phyloP scores from a whole-genome alignment of 805 yeast species.

The Suhomyces vadensis region DNA sequence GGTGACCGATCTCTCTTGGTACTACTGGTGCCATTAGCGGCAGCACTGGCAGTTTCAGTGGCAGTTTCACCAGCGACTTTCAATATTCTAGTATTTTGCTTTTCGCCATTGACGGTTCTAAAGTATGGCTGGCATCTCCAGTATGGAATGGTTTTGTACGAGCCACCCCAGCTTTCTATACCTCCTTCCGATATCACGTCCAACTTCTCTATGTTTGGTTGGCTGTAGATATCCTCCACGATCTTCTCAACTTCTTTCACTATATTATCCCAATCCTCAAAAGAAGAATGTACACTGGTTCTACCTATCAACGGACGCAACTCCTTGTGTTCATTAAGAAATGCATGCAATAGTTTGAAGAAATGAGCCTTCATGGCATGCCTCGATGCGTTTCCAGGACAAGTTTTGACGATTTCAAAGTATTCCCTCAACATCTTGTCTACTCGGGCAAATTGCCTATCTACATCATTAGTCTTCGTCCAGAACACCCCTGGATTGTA shows the following conservation, averaged over 20 bases:
- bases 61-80: conserved; percentile 37
- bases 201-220: conserved; percentile 50
- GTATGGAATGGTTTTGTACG: conserved; percentile 79
- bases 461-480: conserved; percentile 50
- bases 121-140: conserved; percentile 98
- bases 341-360: conserved; percentile 82
- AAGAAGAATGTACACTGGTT: conserved; percentile 39
- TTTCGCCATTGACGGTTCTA: conserved; percentile 80
- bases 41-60: conserved; percentile 7
- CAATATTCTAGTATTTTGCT: conserved; percentile 38
- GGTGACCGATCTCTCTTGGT: conserved; percentile 2
- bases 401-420: conserved; percentile 70
- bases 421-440: conserved; percentile 84
- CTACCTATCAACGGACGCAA: conserved; percentile 72
- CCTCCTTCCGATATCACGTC: conserved; percentile 61
- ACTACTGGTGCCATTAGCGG: conserved; percentile 8
- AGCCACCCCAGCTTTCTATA: conserved; percentile 71
- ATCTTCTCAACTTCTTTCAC: conserved; percentile 66
- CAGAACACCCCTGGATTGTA: conserved; percentile 92
- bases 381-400: conserved; percentile 70
- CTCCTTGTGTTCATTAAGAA: conserved; percentile 73
- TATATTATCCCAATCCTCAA: conserved; percentile 47
- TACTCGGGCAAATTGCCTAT: conserved; percentile 78
- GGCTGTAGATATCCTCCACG: conserved; percentile 57
- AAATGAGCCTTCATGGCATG: conserved; percentile 90